Evolutionary conservation across 306 rosid genomes (phyloP), one percentile per base, ranked within the genome.

Genomic region (Corylus americana): DNA sequence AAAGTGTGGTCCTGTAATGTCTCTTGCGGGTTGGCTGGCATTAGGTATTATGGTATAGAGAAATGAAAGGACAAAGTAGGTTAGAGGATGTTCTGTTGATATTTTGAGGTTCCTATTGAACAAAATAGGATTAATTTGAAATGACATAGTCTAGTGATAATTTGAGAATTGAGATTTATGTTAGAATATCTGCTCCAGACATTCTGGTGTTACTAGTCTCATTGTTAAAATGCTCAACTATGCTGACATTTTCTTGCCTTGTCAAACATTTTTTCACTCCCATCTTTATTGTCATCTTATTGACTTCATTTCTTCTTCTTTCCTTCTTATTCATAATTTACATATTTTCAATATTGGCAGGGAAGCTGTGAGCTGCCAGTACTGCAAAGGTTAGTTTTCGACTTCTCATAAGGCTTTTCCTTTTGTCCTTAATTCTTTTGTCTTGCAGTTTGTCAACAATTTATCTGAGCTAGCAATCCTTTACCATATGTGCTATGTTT

Each of bases 311-410:
- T 62, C 16, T 55, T 70, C 70, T 4, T 54, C 27, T 51, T 79
- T 73, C 67, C 61, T 70, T 62, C 78, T 29, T 20, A 25, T 39
- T 68, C 27, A 42, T 42, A 20, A 42, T 39, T 42, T 68, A 7
- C 42, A 1, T 9, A 1, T 39, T 68, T 25, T 4, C 11, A 25
- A 74, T 53, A 75, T 82, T 89, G 81, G 80, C 89, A 93, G 96
- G 92, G 98, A 93, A 72, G 96, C 94, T 88, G 96, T 93, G 84
- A 91, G 88, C 80, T 93, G 96, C 89, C 83, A 71, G 72, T 73
- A 85, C 78, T 93, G 98, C 82, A 86, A 89, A 87, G 98, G 96
- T 91, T 70, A 76, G 90, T 77, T 55, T 20, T 70, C 61, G 8
- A 70, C 76, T 74, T 82, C 70, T 66, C 70, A n/a, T 78, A 29